phyloP scores from a whole-genome alignment of 805 yeast genomes.

The Yarrowia sp. region DNA sequence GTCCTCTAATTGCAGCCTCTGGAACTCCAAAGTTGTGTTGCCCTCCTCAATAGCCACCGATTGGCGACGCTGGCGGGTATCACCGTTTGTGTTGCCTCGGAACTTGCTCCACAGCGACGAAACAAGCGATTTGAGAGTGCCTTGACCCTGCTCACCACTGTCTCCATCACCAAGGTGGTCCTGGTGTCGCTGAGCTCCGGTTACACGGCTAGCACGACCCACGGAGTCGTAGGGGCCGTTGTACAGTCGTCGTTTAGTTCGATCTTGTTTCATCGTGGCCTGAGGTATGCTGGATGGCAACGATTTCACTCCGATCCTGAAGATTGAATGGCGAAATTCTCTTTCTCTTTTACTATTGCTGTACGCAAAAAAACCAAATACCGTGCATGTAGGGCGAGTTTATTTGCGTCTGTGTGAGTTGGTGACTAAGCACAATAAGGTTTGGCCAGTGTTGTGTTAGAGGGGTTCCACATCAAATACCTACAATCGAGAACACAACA shows the following conservation, averaged over 20 bases:
- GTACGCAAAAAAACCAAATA: slow-evolving; percentile 19
- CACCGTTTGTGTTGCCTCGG: not conserved
- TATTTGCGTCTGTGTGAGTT: not conserved
- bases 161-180: not conserved
- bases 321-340: not conserved
- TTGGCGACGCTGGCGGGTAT: slow-evolving; percentile 10
- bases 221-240: slow-evolving; percentile 14
- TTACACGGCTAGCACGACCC: not conserved
- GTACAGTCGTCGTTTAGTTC: slow-evolving; percentile 18
- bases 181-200: not conserved
- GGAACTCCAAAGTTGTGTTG: not conserved
- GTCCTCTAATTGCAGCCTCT: slow-evolving; percentile 1
- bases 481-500: too few relatives aligned
- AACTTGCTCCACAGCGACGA: slow-evolving; percentile 27
- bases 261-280: slow-evolving; percentile 24
- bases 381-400: slow-evolving; percentile 14
- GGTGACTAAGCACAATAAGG: not conserved
- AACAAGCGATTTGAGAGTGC: slow-evolving; percentile 7
- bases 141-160: not conserved
- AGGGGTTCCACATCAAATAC: too few relatives aligned
- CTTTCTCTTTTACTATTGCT: slow-evolving; percentile 14
- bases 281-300: not conserved
- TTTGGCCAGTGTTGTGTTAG: not conserved
- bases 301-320: slow-evolving; percentile 1
- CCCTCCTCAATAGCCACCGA: slow-evolving; percentile 34